phyloP scores from a whole-genome alignment of 2,329 filamentous ascomycete species.

The Fusarium foetens region DNA sequence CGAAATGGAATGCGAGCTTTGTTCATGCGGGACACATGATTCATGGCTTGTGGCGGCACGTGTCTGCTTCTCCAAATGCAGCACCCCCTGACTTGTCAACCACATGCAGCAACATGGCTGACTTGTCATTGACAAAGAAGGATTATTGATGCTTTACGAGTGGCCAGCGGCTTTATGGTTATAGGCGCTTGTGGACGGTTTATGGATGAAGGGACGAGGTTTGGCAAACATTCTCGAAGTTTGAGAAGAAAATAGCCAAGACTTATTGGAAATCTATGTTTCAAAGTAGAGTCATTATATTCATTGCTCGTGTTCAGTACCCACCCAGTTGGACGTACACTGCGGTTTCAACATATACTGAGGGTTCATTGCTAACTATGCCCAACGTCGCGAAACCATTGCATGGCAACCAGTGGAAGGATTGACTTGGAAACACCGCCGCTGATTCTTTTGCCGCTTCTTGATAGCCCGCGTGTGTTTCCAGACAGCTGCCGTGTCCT shows the following conservation, averaged over 20 bases:
- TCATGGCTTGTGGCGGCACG: conserved; percentile 27
- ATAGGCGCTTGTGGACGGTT: not conserved
- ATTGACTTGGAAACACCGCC: not conserved
- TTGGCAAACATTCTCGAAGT: not conserved
- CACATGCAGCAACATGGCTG: conserved; percentile 23
- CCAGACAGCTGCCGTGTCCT: not conserved
- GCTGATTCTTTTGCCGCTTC: not conserved
- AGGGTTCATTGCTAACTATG: not conserved
- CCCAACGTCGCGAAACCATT: not conserved
- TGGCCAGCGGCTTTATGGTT: not conserved
- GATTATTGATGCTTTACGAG: not conserved
- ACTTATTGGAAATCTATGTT: not conserved
- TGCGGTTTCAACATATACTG: not conserved
- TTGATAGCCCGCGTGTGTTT: too few relatives aligned
- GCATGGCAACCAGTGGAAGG: not conserved
- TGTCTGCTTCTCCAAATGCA: conserved; percentile 14
- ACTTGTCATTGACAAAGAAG: not conserved
- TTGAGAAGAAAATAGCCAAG: not conserved
- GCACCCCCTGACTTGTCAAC: conserved; percentile 19
- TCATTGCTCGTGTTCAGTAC: not conserved
- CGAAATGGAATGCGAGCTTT: conserved; percentile 26
- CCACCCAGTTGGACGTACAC: too few relatives aligned
- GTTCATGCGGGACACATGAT: conserved; percentile 30
- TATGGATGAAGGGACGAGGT: not conserved
- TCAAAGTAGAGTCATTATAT: not conserved